Conservation (phyloP, 1,284 basidiomycete species). For the Sanghuangporus weigelae region DNA sequence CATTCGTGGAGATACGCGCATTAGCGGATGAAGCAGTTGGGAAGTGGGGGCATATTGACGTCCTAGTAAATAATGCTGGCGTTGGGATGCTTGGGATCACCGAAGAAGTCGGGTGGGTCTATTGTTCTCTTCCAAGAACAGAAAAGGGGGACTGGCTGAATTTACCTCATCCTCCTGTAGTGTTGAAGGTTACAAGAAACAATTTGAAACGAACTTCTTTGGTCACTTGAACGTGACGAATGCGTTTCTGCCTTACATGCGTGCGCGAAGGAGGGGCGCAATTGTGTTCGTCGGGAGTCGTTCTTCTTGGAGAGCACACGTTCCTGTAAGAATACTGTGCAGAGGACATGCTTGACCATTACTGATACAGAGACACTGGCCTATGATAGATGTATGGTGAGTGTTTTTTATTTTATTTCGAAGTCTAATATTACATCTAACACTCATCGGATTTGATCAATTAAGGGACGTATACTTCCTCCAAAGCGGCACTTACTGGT, state of each 20-base stretch:
- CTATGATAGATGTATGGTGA: constrained; percentile 12
- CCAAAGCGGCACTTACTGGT: constrained; percentile 21
- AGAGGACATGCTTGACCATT: neutral
- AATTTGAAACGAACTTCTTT: constrained; percentile 34
- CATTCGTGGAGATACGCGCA: constrained; percentile 28
- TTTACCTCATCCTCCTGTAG: constrained; percentile 16
- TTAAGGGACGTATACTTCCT: constrained; percentile 20
- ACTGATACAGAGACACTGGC: neutral
- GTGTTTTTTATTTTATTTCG: neutral
- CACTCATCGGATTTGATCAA: neutral
- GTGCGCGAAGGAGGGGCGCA: constrained; percentile 29
- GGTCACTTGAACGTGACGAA: constrained; percentile 34
- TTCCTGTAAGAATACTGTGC: constrained; percentile 10
- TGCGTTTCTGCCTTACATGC: constrained; percentile 36
- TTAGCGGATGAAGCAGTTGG: constrained; percentile 38
- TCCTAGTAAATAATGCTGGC: constrained; percentile 58
- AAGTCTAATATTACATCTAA: neutral
- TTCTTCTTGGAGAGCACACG: constrained; percentile 13
- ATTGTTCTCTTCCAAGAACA: neutral
- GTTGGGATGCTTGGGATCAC: constrained; percentile 31
- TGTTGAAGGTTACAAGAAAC: constrained; percentile 27
- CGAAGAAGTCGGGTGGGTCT: constrained; percentile 33
- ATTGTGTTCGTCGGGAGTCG: constrained; percentile 30
- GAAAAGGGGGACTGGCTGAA: neutral
- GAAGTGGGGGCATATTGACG: constrained; percentile 50